Evolutionary conservation across 306 rosid genomes (phyloP).

Genomic region (Cucurbita pepo): DNA sequence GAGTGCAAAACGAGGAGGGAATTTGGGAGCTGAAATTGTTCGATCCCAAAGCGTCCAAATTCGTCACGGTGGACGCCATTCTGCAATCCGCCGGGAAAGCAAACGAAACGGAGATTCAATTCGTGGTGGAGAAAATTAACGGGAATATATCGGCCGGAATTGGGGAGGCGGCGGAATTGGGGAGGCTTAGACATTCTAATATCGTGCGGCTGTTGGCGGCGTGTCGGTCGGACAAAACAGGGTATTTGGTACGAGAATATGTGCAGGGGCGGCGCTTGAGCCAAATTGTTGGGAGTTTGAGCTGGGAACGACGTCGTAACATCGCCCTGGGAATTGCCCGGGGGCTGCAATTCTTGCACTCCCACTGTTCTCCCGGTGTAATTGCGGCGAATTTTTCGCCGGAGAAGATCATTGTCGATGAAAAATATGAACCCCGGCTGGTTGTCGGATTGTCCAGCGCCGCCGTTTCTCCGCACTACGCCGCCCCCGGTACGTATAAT

Average conservation of each 20-base stretch:
- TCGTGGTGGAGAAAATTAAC: conserved; percentile 33
- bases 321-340: conserved; percentile 43
- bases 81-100: conserved; percentile 18
- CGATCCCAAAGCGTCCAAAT: conserved; percentile 19
- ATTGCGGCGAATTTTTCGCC: conserved; percentile 36
- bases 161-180: conserved; percentile 23
- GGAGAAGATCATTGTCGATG: conserved; percentile 32
- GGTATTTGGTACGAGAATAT: conserved; percentile 37
- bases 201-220: conserved; percentile 35
- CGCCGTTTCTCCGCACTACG: conserved; percentile 31
- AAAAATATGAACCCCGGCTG: conserved; percentile 39
- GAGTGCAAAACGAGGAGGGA: conserved; percentile 45
- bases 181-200: conserved; percentile 43
- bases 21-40: conserved; percentile 57
- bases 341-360: conserved; percentile 48
- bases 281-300: conserved; percentile 23
- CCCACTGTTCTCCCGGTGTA: conserved; percentile 15
- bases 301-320: conserved; percentile 51
- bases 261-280: conserved; percentile 25
- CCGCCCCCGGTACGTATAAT: conserved; percentile 43
- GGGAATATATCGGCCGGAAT: conserved; percentile 4
- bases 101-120: conserved; percentile 25
- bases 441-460: conserved; percentile 16
- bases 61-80: conserved; percentile 32
- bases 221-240: conserved; percentile 42